These are phyloP conservation scores for Salix koriyanagi DNA, from an alignment of 345 rosid genomes.

Conservation along the genomic window DNA sequence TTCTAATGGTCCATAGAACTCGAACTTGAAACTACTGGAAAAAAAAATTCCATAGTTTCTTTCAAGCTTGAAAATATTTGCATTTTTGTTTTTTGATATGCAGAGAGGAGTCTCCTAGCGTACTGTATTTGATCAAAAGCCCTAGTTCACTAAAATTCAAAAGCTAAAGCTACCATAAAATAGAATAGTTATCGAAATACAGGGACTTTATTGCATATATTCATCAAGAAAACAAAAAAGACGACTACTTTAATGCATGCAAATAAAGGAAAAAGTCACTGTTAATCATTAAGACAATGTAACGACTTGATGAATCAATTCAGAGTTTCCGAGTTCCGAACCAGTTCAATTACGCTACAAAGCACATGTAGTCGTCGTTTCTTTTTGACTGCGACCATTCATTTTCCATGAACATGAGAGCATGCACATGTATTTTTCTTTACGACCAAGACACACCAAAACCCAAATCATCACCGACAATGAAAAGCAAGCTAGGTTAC, in stretches of 20 bases:
- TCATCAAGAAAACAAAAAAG: no score
- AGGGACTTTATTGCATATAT: no score
- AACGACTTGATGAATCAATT: background rate
- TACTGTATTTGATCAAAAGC: no score
- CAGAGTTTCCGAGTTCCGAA: conserved; percentile 8
- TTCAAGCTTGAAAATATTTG: no score
- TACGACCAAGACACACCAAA: background rate
- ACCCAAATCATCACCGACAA: background rate
- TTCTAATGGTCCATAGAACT: accelerated
- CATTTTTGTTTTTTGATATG: no score
- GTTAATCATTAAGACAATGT: background rate
- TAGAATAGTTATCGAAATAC: no score
- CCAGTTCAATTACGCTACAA: background rate
- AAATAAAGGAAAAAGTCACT: background rate
- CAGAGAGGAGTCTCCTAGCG: no score
- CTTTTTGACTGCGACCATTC: conserved; percentile 9
- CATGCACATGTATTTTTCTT: background rate
- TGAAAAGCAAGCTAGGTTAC: background rate
- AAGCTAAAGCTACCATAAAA: no score
- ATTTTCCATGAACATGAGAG: conserved; percentile 1
- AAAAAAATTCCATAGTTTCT: no score
- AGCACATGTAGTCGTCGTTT: background rate
- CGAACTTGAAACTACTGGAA: no score
- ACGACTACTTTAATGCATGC: no score
- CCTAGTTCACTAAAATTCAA: no score